Conservation (phyloP, 83 land plant species). For the Picea abies region DNA sequence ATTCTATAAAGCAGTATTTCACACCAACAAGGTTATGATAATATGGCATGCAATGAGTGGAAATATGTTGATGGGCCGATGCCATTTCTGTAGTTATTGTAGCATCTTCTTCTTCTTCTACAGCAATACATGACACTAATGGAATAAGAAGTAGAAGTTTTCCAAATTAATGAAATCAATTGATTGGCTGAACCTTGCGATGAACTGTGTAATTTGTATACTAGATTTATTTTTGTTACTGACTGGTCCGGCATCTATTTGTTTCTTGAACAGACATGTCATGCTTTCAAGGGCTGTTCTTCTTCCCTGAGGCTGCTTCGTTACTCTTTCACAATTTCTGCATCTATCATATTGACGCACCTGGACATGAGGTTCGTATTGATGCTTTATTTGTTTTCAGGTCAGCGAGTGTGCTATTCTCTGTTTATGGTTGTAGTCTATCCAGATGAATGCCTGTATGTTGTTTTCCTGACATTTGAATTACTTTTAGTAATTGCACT, state of each 20-base stretch:
- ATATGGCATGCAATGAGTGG: too few species aligned
- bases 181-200: too few species aligned
- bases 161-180: too few species aligned
- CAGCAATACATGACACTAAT: too few species aligned
- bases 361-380: slow-evolving; percentile 93
- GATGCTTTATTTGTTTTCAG: neutral
- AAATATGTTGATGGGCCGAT: too few species aligned
- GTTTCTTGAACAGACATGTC: slow-evolving; percentile 60
- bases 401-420: neutral
- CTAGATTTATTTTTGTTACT: neutral
- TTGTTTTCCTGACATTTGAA: neutral
- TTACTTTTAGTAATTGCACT: neutral
- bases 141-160: too few species aligned
- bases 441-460: neutral
- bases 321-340: slow-evolving; percentile 90
- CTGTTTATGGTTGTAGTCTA: neutral
- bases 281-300: slow-evolving; percentile 90
- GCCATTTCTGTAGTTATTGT: too few species aligned
- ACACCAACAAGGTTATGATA: too few species aligned
- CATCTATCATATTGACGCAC: slow-evolving; percentile 91
- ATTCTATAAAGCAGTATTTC: too few species aligned
- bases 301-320: slow-evolving; percentile 82
- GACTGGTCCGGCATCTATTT: neutral
- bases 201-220: too few species aligned
- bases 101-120: too few species aligned